Evolutionary conservation across 495 filamentous ascomycete species (phyloP), one percentile per base, ranked within the genome.

Genomic region (Aspergillus nidulans): DNA sequence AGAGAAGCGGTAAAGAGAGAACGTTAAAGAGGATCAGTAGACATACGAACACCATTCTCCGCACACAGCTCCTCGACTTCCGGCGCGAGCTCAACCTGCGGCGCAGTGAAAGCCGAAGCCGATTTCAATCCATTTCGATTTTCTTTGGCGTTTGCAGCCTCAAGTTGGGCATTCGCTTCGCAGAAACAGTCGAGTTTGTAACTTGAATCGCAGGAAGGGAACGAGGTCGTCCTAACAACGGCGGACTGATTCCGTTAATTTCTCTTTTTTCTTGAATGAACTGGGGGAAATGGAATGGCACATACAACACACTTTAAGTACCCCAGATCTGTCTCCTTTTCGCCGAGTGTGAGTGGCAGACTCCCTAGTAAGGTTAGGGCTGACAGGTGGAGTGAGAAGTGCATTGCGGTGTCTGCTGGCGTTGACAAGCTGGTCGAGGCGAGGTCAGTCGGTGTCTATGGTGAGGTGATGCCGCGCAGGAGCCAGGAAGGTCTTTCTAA

Each of bases 171-270:
- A 0, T 28, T 25, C 1, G 48, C 26, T 18, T 57, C 43, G 36
- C 57, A 59, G 57, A 59, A 59, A 21, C 57, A 59, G 41, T 59
- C 57, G 1, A 59, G 52, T 30, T 50, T 52, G 6, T 49, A 43
- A 41, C 47, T 19, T 16, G 57, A 55, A 12, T 47, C 30, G 52
- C 57, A 59, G 19, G 30, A 15, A 13, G 57, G 40, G 30, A 41
- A 34, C 13, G 49, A 40, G 41, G 45, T 45, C 25, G 34, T 23
- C 30, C 28, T 24, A 2, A 54, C 47, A 23, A 59, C 49, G 23
- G 57, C 46, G n/a, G 57, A 47, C 57, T 59, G 10, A 49, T 8
- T 21, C 2, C 2, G 39, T 53, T 53, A 24, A 10, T 52, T n/a
- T 57, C 10, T 4, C 3, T 21, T 12, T 1, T 40, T 19, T 2